These are phyloP conservation scores for Cynanchum wilfordii DNA, from an alignment of 257 asterid genomes.

Conservation along the genomic window DNA sequence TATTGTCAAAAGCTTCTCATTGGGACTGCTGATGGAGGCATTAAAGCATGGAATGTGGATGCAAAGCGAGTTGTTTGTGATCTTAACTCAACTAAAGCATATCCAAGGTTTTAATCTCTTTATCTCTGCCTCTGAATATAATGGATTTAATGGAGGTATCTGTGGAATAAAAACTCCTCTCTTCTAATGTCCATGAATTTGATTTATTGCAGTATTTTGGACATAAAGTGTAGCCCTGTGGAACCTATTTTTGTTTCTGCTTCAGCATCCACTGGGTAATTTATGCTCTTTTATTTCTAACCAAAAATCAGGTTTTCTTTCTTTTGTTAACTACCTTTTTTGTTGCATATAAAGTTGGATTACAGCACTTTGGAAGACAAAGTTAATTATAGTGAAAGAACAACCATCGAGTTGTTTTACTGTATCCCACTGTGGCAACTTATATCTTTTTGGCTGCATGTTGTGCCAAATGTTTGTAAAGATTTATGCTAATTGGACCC, in stretches of 20 bases:
- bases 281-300: constrained; percentile 12
- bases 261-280: constrained; percentile 82
- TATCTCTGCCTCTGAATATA: constrained; percentile 8
- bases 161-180: not conserved
- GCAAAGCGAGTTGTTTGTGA: constrained; percentile 96
- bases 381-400: not conserved
- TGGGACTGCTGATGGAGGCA: constrained; percentile 97
- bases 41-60: constrained; percentile 97
- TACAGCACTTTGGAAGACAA: not conserved
- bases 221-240: constrained; percentile 97
- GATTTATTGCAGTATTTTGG: constrained; percentile 67
- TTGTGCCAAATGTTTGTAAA: not conserved
- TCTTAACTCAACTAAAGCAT: constrained; percentile 62
- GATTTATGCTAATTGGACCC: not conserved
- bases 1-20: constrained; percentile 79
- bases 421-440: not conserved
- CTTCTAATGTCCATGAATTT: constrained; percentile 15
- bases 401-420: not conserved
- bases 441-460: not conserved
- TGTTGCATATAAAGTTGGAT: not conserved
- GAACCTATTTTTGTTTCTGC: constrained; percentile 98
- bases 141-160: constrained; percentile 12
- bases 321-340: not conserved
- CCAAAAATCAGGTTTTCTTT: not conserved
- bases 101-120: constrained; percentile 57